phyloP scores from a whole-genome alignment of 495 filamentous ascomycete genomes.

The Annulohypoxylon bovei region DNA sequence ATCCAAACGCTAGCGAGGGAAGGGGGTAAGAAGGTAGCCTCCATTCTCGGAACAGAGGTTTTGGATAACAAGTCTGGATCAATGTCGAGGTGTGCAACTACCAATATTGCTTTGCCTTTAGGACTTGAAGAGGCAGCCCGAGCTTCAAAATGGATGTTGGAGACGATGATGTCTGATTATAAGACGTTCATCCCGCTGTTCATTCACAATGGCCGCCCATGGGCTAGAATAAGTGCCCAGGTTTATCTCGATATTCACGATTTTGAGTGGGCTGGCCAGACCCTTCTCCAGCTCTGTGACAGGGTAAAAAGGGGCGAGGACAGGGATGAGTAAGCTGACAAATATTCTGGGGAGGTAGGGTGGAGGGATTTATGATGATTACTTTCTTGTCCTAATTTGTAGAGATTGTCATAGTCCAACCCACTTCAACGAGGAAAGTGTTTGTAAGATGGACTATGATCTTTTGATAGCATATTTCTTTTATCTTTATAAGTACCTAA shows the following conservation, averaged over 20 bases:
- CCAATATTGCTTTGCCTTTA: constrained; percentile 80
- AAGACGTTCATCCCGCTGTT: constrained; percentile 76
- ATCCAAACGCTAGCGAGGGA: constrained; percentile 63
- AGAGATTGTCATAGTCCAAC: no score
- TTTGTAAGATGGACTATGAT: no score
- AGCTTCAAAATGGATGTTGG: constrained; percentile 67
- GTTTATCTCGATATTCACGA: constrained; percentile 80
- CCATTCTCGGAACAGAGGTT: constrained; percentile 74
- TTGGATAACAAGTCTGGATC: constrained; percentile 66
- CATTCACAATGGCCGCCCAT: constrained; percentile 67
- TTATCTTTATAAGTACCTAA: no score
- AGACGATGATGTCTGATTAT: constrained; percentile 64
- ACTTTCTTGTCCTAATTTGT: not conserved
- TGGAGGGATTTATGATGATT: no score
- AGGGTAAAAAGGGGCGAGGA: constrained; percentile 67
- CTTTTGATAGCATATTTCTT: no score
- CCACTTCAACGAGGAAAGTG: no score
- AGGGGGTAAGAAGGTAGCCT: constrained; percentile 67
- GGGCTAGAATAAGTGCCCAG: constrained; percentile 80
- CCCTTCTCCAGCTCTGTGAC: constrained; percentile 69
- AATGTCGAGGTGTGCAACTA: constrained; percentile 62
- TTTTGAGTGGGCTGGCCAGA: constrained; percentile 74
- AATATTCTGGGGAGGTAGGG: not conserved
- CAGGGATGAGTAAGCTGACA: constrained; percentile 5
- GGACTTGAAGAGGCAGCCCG: constrained; percentile 46